Evolutionary conservation across 164 flowering plant genomes (phyloP).

Genomic region (Stephania cephalantha): DNA sequence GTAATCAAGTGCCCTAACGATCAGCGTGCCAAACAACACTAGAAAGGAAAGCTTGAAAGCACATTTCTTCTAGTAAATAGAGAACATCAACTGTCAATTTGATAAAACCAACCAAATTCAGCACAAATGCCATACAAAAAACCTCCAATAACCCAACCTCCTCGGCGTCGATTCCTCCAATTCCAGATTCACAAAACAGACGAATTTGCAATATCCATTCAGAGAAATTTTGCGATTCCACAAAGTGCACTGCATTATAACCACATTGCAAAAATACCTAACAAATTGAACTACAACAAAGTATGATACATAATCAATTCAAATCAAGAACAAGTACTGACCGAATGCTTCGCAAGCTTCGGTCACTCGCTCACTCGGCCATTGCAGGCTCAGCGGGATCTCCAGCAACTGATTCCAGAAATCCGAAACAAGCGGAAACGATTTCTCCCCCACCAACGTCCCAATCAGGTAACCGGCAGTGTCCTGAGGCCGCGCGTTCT

Average conservation of each 20-base stretch:
- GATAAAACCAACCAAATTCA: not conserved
- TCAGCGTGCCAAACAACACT: too few species aligned
- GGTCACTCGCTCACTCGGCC: constrained; percentile 55
- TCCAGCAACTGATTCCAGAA: constrained; percentile 91
- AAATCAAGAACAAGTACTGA: constrained; percentile 20
- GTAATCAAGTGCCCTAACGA: not conserved
- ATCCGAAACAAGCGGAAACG: constrained; percentile 71
- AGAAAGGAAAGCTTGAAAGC: not conserved
- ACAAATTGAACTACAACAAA: not conserved
- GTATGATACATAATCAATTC: not conserved
- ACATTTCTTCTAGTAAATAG: not conserved
- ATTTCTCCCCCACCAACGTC: constrained; percentile 65
- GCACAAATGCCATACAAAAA: not conserved
- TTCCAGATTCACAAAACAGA: not conserved
- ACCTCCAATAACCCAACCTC: not conserved
- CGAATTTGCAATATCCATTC: not conserved
- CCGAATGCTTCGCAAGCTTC: constrained; percentile 74
- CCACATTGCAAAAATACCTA: not conserved
- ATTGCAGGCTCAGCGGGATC: constrained; percentile 61
- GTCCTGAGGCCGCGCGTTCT: constrained; percentile 43
- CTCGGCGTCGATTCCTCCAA: not conserved
- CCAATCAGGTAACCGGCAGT: constrained; percentile 75
- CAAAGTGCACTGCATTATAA: not conserved
- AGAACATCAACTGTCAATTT: not conserved
- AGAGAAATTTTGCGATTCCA: not conserved